Conservation (phyloP, 331 rosid species). For the Cydonia oblonga region DNA sequence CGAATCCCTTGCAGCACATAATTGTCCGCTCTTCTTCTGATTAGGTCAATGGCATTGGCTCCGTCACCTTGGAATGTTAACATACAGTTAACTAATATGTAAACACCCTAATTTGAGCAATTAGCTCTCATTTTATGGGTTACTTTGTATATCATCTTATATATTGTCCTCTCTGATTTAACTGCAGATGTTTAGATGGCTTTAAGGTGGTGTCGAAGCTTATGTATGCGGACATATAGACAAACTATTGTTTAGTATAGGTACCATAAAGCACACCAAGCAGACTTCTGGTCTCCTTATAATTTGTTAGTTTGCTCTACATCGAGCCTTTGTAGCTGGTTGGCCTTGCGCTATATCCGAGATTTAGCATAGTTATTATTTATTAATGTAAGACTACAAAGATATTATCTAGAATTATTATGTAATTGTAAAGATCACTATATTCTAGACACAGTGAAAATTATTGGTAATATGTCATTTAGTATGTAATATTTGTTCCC, state of each 20-base stretch:
- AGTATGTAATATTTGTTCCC: no score
- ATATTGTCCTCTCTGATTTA: no score
- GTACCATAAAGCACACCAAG: not conserved
- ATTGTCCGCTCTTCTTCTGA: slow-evolving; percentile 19
- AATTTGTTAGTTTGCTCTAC: no score
- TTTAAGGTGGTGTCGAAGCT: not conserved
- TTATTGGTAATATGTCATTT: no score
- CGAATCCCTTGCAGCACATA: slow-evolving; percentile 59
- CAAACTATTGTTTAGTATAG: not conserved
- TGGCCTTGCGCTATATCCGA: no score
- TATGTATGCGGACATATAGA: not conserved
- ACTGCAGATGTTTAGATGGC: no score
- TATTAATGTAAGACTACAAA: no score
- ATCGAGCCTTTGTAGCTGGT: no score
- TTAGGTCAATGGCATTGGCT: slow-evolving; percentile 17
- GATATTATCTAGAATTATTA: no score
- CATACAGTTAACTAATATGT: not conserved
- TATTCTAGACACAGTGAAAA: no score
- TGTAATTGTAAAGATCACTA: not conserved
- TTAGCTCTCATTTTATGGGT: not conserved
- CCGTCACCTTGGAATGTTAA: not conserved
- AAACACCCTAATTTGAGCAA: not conserved
- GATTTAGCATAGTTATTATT: no score
- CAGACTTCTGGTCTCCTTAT: not conserved
- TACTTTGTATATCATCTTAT: no score